These are phyloP conservation scores for Xylariaceae sp. DNA, from an alignment of 2,329 filamentous ascomycete species.

Conservation along the genomic window DNA sequence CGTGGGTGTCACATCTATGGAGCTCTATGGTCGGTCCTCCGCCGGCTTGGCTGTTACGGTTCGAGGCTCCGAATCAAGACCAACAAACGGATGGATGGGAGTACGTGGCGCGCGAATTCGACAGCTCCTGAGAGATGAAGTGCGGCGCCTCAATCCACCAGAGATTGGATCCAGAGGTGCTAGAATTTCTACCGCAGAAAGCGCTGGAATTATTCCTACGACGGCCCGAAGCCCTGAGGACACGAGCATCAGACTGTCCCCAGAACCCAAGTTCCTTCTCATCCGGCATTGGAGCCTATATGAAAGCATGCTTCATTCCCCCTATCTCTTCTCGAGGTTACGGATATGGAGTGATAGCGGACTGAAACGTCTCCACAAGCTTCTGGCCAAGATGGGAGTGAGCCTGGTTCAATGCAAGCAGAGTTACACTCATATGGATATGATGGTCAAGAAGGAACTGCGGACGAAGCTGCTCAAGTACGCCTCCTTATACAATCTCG, in stretches of 20 bases:
- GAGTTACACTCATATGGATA: slow-evolving; percentile 97
- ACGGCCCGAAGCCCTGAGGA: slow-evolving; percentile 86
- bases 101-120: slow-evolving; percentile 79
- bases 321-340: slow-evolving; percentile 84
- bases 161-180: slow-evolving; percentile 55
- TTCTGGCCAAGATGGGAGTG: slow-evolving; percentile 97
- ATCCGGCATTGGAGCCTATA: slow-evolving; percentile 97
- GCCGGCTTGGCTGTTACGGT: slow-evolving; percentile 67
- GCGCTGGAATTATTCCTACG: slow-evolving; percentile 80
- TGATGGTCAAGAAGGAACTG: slow-evolving; percentile 86
- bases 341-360: slow-evolving; percentile 94
- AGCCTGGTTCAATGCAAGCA: slow-evolving; percentile 91
- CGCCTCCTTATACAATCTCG: slow-evolving; percentile 86
- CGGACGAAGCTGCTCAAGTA: slow-evolving; percentile 85
- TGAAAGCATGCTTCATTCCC: slow-evolving; percentile 97
- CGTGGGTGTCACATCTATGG: slow-evolving; percentile 90
- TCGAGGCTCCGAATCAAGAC: slow-evolving; percentile 50
- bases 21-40: slow-evolving; percentile 82
- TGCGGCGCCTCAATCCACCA: slow-evolving; percentile 84
- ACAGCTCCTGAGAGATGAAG: slow-evolving; percentile 85
- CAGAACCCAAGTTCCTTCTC: slow-evolving; percentile 87
- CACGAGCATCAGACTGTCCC: slow-evolving; percentile 84
- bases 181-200: slow-evolving; percentile 54
- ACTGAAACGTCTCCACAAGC: slow-evolving; percentile 82
- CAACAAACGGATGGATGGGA: slow-evolving; percentile 71